phyloP scores from a whole-genome alignment of 2,329 filamentous ascomycete genomes.

The Lasiodiplodia citricola region DNA sequence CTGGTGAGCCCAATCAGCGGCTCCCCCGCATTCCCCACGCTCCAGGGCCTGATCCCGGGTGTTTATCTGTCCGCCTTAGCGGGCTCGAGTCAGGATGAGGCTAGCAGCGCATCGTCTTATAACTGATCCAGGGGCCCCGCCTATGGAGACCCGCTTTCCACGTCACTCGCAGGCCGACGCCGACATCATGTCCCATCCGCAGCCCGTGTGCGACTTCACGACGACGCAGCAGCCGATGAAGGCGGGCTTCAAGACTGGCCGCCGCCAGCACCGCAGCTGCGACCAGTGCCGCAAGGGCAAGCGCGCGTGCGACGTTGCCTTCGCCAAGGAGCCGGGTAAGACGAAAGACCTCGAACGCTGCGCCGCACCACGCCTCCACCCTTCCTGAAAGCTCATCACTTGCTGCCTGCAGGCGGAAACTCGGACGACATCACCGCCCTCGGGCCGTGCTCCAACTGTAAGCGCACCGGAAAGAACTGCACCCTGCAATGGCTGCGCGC shows the following conservation, averaged over 20 bases:
- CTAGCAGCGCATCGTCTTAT: constrained; percentile 21
- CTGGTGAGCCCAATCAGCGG: constrained; percentile 2
- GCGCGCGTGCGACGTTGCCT: constrained; percentile 50
- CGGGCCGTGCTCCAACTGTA: constrained; percentile 50
- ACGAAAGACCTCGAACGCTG: background rate
- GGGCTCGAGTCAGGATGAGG: constrained; percentile 15
- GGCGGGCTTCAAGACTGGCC: constrained; percentile 37
- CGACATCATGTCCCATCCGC: constrained; percentile 21
- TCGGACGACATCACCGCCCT: constrained; percentile 42
- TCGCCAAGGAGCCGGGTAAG: constrained; percentile 37
- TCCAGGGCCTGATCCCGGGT: background rate
- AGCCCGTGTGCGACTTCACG: constrained; percentile 14
- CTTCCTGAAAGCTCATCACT: background rate
- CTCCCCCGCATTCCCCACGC: constrained; percentile 21
- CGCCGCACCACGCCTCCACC: background rate
- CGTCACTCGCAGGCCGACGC: constrained; percentile 19
- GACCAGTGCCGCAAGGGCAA: constrained; percentile 55
- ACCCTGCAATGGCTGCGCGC: constrained; percentile 52
- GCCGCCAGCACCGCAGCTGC: constrained; percentile 52
- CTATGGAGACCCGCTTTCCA: constrained; percentile 18
- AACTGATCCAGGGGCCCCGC: constrained; percentile 24
- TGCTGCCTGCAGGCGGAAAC: constrained; percentile 27
- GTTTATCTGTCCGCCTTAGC: background rate
- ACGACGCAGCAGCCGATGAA: constrained; percentile 8
- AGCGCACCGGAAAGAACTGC: constrained; percentile 51